Base-by-base conservation (phyloP, 2,329 filamentous ascomycete genomes). In the Botryotinia narcissicola region DNA sequence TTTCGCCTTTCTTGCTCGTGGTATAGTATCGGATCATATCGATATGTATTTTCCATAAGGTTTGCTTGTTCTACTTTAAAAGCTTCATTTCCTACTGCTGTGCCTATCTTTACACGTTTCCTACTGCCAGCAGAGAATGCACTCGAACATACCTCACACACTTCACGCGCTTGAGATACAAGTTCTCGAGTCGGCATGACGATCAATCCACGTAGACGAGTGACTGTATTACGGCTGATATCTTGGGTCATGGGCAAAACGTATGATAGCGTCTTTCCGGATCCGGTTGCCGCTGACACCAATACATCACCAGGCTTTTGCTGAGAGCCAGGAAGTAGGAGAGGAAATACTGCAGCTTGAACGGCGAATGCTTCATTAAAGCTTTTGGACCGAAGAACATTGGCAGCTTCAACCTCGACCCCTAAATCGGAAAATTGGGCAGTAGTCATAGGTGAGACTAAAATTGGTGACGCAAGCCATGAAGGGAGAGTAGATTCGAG, bases 201-300 rank as follows among this genome's bases (percentile, higher is more conserved):
- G 64, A 99, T 89, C 0, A 99, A 82, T 0, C 91, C 95, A 57
- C 93, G 88, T 14, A 99, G 83, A 72, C 88, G 88, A 0, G 92
- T 92, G 18, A 90, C 86, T 35, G 84, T 84, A 22, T 87, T 87
- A 46, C 88, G 85, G 76, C 91, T 91, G 67, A 99, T 84, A 69
- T 92, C 90, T 63, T 94, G 89, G 6, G 97, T 87, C 74, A 99
- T 90, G 0, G 96, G 96, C 4, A 99, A 84, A 0, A 95, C 89
- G 79, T 99, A 99, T 0, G 95, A 92, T 25, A 99, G 83, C 0
- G 96, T 99, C 81, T 99, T 99, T 73, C 96, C 96, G 0, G 96
- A 98, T 14, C 96, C 96, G 0, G 96, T 99, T 1, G 95, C 93
- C 0, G 97, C 96, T 12, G 94, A 96, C 4, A 99, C 91, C 62